Percentiles rank a stretch among this genome's conserved stretches.
Conservation (phyloP, 257 asterid genomes). For the Capsicum baccatum region DNA sequence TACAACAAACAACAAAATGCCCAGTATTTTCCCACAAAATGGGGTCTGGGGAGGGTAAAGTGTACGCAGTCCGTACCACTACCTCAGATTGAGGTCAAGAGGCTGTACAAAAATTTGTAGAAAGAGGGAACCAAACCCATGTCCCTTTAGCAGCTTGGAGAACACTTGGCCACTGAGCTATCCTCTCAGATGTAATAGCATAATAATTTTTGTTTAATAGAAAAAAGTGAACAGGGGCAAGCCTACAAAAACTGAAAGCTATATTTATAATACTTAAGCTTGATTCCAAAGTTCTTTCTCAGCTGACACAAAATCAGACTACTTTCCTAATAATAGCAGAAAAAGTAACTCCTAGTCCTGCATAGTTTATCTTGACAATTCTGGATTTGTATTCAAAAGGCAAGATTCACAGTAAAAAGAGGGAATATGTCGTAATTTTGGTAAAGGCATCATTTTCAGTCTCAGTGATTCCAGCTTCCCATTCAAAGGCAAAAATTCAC, state of each 20-base stretch:
- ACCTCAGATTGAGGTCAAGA: too few relatives aligned
- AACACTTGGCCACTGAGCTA: too few relatives aligned
- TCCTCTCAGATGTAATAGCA: background rate
- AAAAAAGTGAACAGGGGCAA: background rate
- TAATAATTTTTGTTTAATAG: background rate
- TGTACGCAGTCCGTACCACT: too few relatives aligned
- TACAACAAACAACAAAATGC: too few relatives aligned
- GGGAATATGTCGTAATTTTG: background rate
- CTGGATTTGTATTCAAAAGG: background rate
- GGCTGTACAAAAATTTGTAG: too few relatives aligned
- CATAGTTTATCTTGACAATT: background rate
- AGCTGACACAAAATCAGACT: background rate
- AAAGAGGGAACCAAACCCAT: too few relatives aligned
- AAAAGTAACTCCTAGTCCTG: background rate
- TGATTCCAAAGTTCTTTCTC: background rate
- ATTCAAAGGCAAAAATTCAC: background rate
- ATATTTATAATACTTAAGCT: background rate
- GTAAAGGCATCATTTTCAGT: background rate
- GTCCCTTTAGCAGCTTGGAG: too few relatives aligned
- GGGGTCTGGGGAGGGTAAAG: too few relatives aligned
- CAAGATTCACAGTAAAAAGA: background rate
- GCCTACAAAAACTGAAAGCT: background rate
- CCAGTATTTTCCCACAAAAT: too few relatives aligned
- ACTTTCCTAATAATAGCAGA: background rate
- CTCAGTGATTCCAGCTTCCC: conserved; percentile 21